phyloP scores from a whole-genome alignment of 305 asterid species.

The Fraxinus sp. region DNA sequence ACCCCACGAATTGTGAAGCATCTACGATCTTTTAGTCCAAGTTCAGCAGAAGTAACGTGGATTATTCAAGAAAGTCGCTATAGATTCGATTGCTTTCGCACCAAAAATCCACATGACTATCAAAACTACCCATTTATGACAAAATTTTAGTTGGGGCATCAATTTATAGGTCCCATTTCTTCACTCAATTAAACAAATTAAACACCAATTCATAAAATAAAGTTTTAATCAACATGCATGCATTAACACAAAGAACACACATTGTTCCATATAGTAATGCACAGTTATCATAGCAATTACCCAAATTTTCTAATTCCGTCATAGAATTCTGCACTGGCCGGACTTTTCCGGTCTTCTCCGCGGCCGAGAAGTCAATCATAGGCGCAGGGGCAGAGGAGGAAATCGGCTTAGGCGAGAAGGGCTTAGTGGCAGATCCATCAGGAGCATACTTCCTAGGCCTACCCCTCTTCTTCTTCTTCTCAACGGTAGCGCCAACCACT shows the following conservation, averaged over 20 bases:
- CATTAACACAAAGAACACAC: conserved; percentile 6
- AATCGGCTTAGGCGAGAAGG: conserved; percentile 74
- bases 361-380: conserved; percentile 78
- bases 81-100: conserved; percentile 23
- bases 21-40: not conserved
- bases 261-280: not conserved
- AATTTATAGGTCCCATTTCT: conserved; percentile 45
- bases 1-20: not conserved
- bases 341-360: conserved; percentile 60
- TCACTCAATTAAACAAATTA: not conserved
- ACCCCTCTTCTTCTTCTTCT: conserved; percentile 67
- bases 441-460: conserved; percentile 85
- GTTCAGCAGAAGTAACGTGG: not conserved
- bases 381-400: conserved; percentile 74
- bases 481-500: conserved; percentile 17
- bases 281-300: conserved; percentile 31
- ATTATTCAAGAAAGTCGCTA: not conserved
- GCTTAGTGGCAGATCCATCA: conserved; percentile 51
- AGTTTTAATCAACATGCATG: conserved; percentile 27
- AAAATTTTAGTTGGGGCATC: conserved; percentile 35
- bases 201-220: conserved; percentile 10
- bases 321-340: conserved; percentile 51
- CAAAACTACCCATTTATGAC: conserved; percentile 26
- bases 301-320: conserved; percentile 46
- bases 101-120: conserved; percentile 19